phyloP scores from a whole-genome alignment of 2,329 filamentous ascomycete genomes.

The Zopfia rhizophila region DNA sequence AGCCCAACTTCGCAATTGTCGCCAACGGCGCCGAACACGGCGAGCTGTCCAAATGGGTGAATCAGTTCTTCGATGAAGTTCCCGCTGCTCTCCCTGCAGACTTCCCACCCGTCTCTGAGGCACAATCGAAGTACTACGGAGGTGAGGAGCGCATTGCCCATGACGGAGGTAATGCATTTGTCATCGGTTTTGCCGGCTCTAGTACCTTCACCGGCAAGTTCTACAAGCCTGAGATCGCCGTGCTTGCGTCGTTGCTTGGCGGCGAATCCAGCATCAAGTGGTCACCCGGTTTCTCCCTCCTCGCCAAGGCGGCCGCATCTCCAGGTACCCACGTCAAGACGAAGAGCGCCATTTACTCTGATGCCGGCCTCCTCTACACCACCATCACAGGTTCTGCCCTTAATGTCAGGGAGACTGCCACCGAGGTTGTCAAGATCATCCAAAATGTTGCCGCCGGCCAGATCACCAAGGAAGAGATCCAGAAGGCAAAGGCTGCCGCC shows the following conservation, averaged over 20 bases:
- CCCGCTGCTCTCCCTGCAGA: conserved; percentile 67
- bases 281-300: conserved; percentile 89
- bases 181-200: conserved; percentile 92
- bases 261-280: conserved; percentile 95
- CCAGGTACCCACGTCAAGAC: conserved; percentile 76
- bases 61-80: conserved; percentile 86
- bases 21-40: conserved; percentile 84
- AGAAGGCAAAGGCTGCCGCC: conserved; percentile 90
- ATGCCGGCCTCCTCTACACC: conserved; percentile 89
- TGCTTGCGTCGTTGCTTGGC: conserved; percentile 89
- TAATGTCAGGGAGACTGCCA: conserved; percentile 77
- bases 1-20: conserved; percentile 90
- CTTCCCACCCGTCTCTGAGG: conserved; percentile 64
- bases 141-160: conserved; percentile 92
- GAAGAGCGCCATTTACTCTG: conserved; percentile 87
- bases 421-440: conserved; percentile 81
- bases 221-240: conserved; percentile 89
- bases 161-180: conserved; percentile 79
- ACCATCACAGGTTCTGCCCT: conserved; percentile 79
- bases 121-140: conserved; percentile 87
- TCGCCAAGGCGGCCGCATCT: conserved; percentile 78
- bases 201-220: conserved; percentile 75
- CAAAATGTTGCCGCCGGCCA: conserved; percentile 82
- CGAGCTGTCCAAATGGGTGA: conserved; percentile 87
- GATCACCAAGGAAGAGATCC: conserved; percentile 83